Evolutionary conservation across 352 stramenopile genomes (phyloP), one percentile per base, ranked within the genome.

Genomic region (Phytopythium kandeliae): DNA sequence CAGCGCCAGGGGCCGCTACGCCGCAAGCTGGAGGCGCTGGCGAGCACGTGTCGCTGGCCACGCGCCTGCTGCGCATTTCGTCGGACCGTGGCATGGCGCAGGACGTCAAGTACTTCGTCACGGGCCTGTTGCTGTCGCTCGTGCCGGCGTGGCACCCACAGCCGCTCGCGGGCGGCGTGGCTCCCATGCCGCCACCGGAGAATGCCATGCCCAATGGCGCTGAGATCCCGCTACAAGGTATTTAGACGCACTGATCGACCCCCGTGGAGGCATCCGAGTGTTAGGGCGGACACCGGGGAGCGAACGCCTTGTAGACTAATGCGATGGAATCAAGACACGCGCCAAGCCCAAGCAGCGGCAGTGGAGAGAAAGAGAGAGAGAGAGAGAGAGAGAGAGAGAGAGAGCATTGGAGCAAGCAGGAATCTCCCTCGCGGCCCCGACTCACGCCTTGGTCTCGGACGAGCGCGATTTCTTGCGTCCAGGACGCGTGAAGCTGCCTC

Each of bases 81-180:
- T 62, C 77, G 9, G 80, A 94, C 54, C 74, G 73, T 13, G 84
- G 84, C 8, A 59, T 90, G 19, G 46, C 81, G 1, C 75, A 89
- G 25, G 84, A 94, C 52, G 51, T 94, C 28, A 84, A 86, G 55
- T 89, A 80, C 53, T 94, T 94, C 55, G 35, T 89, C 51, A 65
- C 73, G n/a, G 80, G 77, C 4, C 59, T 94, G 21, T 22, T 94
- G 38, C 55, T 92, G 16, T 92, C 80, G 31, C 63, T 94, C 15
- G 77, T 91, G 15, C 84, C 84, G 3, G 78, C 81, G 31, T 94
- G 84, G 84, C 79, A 87, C 51, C 78, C 80, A 26, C 74, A 89
- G 57, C 60, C 70, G 11, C 67, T 84, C 19, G 59, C 62, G 26
- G 71, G 74, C 13, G 58, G 36, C n/a, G 61, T 40, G 2, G 66